Evolutionary conservation across 2,329 filamentous ascomycete genomes (phyloP).

Genomic region (Aureobasidium uvarum): DNA sequence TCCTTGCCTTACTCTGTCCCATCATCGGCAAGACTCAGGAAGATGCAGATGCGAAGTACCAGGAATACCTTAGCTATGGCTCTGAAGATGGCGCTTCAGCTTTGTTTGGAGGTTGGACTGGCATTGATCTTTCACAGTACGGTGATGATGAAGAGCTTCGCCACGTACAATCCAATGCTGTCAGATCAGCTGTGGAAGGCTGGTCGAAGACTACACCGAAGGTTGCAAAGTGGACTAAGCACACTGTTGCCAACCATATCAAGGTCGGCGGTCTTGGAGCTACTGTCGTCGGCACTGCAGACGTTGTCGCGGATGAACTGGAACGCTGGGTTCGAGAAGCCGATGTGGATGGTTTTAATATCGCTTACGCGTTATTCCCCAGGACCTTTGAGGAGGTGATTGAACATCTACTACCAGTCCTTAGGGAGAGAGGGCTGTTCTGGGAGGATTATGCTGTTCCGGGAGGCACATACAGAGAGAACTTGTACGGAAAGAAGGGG

Average conservation of each 20-base stretch:
- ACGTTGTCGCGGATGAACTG: conserved; percentile 64
- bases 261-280: conserved; percentile 66
- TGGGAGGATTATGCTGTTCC: conserved; percentile 13
- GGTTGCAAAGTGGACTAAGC: conserved; percentile 65
- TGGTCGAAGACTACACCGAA: conserved; percentile 58
- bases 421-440: conserved; percentile 40
- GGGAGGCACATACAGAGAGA: conserved; percentile 31
- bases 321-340: conserved; percentile 67
- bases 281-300: conserved; percentile 62
- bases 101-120: conserved; percentile 73
- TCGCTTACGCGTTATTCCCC: conserved; percentile 67
- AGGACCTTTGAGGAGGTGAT: conserved; percentile 67
- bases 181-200: conserved; percentile 55
- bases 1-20: conserved; percentile 64
- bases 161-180: conserved; percentile 61
- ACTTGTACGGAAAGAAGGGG: conserved; percentile 35
- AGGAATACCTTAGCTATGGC: conserved; percentile 61
- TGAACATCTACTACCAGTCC: conserved; percentile 46
- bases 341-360: conserved; percentile 73
- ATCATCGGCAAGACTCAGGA: conserved; percentile 65
- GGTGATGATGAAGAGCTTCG: conserved; percentile 63
- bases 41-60: conserved; percentile 63
- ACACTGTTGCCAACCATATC: conserved; percentile 66
- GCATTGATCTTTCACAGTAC: conserved; percentile 61
- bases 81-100: conserved; percentile 65